These are phyloP conservation scores for Paramecium biaurelia DNA, from an alignment of 73 alveolate genomes.

Conservation along the genomic window DNA sequence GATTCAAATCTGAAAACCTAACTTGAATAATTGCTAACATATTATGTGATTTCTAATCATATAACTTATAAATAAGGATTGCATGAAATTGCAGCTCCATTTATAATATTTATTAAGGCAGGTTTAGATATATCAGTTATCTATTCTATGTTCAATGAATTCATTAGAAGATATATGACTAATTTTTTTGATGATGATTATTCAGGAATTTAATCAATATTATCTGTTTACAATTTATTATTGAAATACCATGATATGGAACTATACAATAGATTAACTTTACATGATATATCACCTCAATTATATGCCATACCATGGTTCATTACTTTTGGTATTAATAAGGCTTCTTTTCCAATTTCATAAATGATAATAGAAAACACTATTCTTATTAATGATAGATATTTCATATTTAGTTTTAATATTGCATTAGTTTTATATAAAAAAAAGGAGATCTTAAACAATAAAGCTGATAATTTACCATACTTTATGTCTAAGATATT, in stretches of 20 bases:
- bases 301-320: constrained; percentile 21
- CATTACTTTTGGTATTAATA: not conserved
- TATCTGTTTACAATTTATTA: not conserved
- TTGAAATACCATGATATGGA: constrained; percentile 41
- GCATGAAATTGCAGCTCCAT: constrained; percentile 28
- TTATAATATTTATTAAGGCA: not conserved
- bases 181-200: constrained; percentile 30
- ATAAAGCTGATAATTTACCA: not conserved
- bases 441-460: not conserved
- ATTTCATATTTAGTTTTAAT: not conserved
- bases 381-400: not conserved
- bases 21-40: not conserved
- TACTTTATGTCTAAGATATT: not conserved
- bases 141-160: not conserved
- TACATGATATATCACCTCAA: not conserved
- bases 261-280: not conserved
- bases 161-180: constrained; percentile 20
- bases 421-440: not conserved
- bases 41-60: not conserved
- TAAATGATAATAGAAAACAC: constrained; percentile 1
- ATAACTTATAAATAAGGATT: constrained; percentile 10
- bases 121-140: not conserved
- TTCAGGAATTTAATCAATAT: not conserved
- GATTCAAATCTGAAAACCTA: not conserved
- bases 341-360: not conserved